phyloP scores from a whole-genome alignment of 352 stramenopile species.

The Phytopythium cucurbitacearum region DNA sequence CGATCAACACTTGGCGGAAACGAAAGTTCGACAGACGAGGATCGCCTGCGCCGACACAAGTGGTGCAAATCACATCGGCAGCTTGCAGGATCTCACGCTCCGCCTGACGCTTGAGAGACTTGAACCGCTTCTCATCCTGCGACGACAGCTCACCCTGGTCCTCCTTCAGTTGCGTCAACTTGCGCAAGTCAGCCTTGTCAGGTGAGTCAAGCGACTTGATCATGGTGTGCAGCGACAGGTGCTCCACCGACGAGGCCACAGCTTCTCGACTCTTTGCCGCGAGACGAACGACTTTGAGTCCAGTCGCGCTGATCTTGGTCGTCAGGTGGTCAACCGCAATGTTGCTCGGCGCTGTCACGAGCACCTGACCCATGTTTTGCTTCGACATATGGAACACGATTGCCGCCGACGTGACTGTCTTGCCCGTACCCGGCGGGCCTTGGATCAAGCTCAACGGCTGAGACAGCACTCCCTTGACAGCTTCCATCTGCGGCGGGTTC shows the following conservation, averaged over 20 bases:
- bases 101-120: constrained; percentile 87
- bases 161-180: constrained; percentile 94
- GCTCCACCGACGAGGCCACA: constrained; percentile 93
- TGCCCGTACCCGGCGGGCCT: constrained; percentile 95
- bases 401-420: constrained; percentile 96
- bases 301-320: constrained; percentile 97
- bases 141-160: constrained; percentile 93
- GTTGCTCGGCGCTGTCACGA: constrained; percentile 98
- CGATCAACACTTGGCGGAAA: constrained; percentile 99
- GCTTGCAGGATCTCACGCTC: constrained; percentile 97
- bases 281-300: constrained; percentile 97
- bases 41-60: constrained; percentile 97
- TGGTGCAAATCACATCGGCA: constrained; percentile 99
- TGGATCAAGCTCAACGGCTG: constrained; percentile 98
- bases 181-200: constrained; percentile 90
- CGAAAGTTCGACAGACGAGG: constrained; percentile 96
- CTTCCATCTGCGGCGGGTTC: constrained; percentile 97
- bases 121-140: constrained; percentile 96
- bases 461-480: constrained; percentile 94
- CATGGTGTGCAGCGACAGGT: constrained; percentile 98
- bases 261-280: constrained; percentile 96
- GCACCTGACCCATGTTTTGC: constrained; percentile 97
- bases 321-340: constrained; percentile 97
- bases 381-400: constrained; percentile 99
- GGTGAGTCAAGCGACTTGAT: constrained; percentile 86